phyloP scores from a whole-genome alignment of 2,329 filamentous ascomycete species.

The Venturia effusa region DNA sequence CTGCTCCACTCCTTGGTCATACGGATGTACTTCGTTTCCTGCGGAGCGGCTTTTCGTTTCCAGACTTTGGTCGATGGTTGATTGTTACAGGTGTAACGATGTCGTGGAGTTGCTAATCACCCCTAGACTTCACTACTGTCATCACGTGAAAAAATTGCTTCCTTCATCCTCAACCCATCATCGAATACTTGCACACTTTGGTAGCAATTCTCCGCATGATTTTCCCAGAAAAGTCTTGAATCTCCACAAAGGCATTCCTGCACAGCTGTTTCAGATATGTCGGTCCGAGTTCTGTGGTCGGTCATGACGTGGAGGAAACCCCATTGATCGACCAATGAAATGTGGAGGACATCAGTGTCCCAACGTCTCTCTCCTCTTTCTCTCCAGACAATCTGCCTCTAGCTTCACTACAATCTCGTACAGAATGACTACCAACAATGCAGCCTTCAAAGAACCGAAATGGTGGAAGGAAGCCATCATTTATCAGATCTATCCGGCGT shows the following conservation, averaged over 20 bases:
- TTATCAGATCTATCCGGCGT: constrained; percentile 43
- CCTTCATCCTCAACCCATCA: neutral
- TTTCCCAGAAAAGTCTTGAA: neutral
- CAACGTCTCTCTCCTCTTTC: neutral
- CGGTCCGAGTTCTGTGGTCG: neutral
- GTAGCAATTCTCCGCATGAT: neutral
- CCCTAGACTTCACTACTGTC: neutral
- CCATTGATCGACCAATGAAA: neutral
- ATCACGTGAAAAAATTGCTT: neutral
- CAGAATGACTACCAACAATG: constrained; percentile 5
- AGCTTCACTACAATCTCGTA: neutral
- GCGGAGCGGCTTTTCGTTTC: neutral
- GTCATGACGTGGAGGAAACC: neutral
- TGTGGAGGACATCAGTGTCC: neutral
- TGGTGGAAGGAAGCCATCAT: constrained; percentile 31
- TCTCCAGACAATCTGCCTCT: neutral
- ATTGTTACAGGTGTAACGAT: neutral
- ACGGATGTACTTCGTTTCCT: no score
- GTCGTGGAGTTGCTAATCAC: neutral
- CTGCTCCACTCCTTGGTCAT: no score
- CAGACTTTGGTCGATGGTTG: neutral
- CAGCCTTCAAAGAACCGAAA: neutral
- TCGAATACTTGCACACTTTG: neutral
- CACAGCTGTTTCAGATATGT: neutral
- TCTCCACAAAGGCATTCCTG: neutral